phyloP scores from a whole-genome alignment of 2,329 filamentous ascomycete genomes.

The Xylaria sp. region DNA sequence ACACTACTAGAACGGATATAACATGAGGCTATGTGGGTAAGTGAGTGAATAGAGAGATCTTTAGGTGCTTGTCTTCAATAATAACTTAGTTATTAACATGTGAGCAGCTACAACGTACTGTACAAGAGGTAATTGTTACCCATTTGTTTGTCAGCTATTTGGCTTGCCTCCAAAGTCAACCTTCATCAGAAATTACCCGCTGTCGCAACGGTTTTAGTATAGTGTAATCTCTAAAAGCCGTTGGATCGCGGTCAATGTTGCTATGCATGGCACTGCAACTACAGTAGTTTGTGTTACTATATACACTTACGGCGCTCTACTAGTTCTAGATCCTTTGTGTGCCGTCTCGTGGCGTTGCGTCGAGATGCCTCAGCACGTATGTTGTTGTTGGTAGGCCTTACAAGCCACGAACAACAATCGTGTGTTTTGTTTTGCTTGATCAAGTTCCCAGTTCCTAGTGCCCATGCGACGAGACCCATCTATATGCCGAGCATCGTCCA shows the following conservation, averaged over 20 bases:
- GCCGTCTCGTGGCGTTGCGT: background rate
- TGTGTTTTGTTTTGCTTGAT: slow-evolving; percentile 6
- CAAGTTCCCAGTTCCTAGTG: too few relatives aligned
- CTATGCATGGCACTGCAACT: background rate
- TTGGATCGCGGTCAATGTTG: background rate
- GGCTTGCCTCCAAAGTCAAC: background rate
- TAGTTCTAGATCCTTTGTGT: background rate
- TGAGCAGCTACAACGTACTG: too few relatives aligned
- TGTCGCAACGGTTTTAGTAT: background rate
- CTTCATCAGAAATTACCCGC: background rate
- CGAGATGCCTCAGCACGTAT: background rate
- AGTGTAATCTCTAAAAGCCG: background rate
- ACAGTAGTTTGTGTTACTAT: background rate
- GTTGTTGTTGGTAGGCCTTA: background rate
- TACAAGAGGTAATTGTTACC: too few relatives aligned
- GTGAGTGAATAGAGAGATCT: background rate
- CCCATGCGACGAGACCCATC: slow-evolving; percentile 10
- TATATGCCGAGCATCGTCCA: slow-evolving; percentile 8
- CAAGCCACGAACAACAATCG: slow-evolving; percentile 12
- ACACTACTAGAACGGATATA: background rate
- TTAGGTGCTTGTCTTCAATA: background rate
- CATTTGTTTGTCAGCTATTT: too few relatives aligned
- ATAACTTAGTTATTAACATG: background rate
- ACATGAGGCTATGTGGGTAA: background rate
- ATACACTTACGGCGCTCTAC: background rate